Conservation (phyloP, 306 rosid genomes). For the Comarum palustre region DNA sequence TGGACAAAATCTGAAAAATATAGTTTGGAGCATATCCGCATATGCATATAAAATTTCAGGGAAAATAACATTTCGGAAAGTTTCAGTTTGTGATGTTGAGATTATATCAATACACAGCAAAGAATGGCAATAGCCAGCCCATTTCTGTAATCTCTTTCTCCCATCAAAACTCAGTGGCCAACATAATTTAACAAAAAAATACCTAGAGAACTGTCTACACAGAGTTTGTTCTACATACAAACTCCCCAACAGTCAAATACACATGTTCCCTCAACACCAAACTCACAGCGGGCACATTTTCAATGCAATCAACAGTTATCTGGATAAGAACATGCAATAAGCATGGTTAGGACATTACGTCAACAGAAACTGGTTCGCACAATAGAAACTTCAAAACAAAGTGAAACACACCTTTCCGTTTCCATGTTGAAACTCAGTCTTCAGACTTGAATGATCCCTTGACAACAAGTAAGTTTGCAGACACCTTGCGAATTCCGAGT, state of each 20-base stretch:
- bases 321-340: constrained; percentile 24
- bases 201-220: constrained; percentile 1
- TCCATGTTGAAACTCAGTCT: constrained; percentile 62
- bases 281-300: constrained; percentile 47
- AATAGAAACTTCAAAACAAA: neutral
- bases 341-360: neutral
- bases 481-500: constrained; percentile 38
- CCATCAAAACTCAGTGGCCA: neutral
- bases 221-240: constrained; percentile 24
- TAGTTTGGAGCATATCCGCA: no score
- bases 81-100: neutral
- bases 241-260: constrained; percentile 66
- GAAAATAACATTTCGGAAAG: no score
- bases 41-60: no score
- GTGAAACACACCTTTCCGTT: constrained; percentile 69
- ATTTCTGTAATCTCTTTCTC: neutral
- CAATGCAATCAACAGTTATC: constrained; percentile 56
- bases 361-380: neutral
- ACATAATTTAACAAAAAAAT: neutral
- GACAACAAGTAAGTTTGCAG: constrained; percentile 61
- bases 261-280: constrained; percentile 58
- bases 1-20: no score
- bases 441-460: constrained; percentile 68
- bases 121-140: neutral
- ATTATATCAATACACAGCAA: neutral